Evolutionary conservation across 441 rosid genomes (phyloP).

Genomic region (Euphorbia corollata): DNA sequence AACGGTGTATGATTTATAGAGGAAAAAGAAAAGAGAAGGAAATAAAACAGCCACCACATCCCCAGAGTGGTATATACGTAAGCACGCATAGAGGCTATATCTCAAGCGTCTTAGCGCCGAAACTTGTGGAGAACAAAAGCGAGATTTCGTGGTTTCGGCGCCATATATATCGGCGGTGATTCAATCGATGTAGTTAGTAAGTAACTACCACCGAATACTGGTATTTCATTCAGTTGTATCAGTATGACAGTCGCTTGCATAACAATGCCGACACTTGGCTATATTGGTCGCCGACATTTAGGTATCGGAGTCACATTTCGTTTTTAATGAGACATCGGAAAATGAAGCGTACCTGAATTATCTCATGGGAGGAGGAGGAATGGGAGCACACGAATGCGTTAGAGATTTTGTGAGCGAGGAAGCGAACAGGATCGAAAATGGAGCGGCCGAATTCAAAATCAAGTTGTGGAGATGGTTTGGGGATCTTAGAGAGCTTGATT

Average conservation of each 20-base stretch:
- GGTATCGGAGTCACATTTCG: no score
- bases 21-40: neutral
- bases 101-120: neutral
- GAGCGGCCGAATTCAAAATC: constrained; percentile 38
- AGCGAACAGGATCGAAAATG: constrained; percentile 47
- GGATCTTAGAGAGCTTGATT: constrained; percentile 48
- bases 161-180: neutral
- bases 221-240: neutral
- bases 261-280: no score
- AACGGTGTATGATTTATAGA: neutral
- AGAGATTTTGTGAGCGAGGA: constrained; percentile 27
- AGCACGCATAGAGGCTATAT: neutral
- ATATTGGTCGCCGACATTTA: no score
- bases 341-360: constrained; percentile 38
- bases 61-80: neutral
- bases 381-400: constrained; percentile 19
- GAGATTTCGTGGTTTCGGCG: no score
- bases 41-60: neutral
- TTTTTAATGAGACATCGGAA: no score
- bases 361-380: constrained; percentile 30
- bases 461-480: constrained; percentile 30
- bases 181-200: neutral
- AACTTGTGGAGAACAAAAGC: neutral
- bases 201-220: neutral
- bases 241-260: no score